phyloP scores from a whole-genome alignment of 352 stramenopile genomes.

The Pythium rishiriense region DNA sequence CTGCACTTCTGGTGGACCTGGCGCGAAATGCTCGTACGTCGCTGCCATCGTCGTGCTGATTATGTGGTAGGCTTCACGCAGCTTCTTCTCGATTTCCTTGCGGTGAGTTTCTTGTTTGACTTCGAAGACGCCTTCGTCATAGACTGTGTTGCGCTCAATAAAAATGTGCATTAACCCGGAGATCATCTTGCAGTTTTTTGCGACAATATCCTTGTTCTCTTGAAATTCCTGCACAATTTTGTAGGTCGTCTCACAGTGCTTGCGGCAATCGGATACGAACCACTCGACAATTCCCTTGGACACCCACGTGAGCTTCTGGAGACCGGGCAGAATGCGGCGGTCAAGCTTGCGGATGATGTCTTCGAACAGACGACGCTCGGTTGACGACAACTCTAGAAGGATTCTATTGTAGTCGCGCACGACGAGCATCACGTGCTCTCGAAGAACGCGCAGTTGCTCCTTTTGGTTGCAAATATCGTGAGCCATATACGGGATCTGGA shows the following conservation, averaged over 20 bases:
- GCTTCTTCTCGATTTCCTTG: constrained; percentile 75
- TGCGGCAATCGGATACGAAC: constrained; percentile 91
- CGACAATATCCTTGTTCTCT: constrained; percentile 86
- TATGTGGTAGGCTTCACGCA: constrained; percentile 74
- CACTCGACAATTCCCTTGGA: constrained; percentile 92
- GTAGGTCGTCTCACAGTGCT: constrained; percentile 87
- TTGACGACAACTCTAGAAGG: constrained; percentile 87
- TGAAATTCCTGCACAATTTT: constrained; percentile 91
- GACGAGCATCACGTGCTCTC: constrained; percentile 94
- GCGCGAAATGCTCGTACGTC: constrained; percentile 92
- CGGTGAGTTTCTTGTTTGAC: constrained; percentile 90
- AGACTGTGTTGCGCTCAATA: constrained; percentile 93
- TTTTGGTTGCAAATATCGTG: constrained; percentile 96
- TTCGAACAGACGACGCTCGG: constrained; percentile 92
- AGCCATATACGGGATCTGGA: constrained; percentile 94
- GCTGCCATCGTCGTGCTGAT: constrained; percentile 90
- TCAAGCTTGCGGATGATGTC: constrained; percentile 95
- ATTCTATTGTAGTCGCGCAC: constrained; percentile 96
- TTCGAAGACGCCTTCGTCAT: constrained; percentile 93
- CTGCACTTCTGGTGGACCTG: constrained; percentile 88
- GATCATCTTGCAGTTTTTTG: constrained; percentile 90
- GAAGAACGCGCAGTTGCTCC: constrained; percentile 88
- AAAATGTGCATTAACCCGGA: constrained; percentile 86
- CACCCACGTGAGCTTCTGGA: constrained; percentile 94
- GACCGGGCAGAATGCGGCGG: constrained; percentile 89